phyloP scores from a whole-genome alignment of 2,329 filamentous ascomycete species.

The Cladosporium sp. region DNA sequence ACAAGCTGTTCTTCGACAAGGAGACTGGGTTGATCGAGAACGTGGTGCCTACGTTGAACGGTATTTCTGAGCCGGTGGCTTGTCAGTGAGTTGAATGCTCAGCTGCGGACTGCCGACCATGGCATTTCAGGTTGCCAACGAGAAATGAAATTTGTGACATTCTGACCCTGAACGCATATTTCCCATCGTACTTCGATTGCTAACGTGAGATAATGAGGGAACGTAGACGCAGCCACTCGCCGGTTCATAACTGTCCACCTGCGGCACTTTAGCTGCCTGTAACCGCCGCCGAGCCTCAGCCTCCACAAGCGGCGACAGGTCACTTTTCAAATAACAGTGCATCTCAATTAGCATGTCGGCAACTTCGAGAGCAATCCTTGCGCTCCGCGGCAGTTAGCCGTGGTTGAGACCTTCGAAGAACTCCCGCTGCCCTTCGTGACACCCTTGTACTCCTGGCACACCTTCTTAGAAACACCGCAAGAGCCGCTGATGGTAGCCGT shows the following conservation, averaged over 20 bases:
- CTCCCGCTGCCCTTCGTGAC: conserved; percentile 13
- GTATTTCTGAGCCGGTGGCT: conserved; percentile 9
- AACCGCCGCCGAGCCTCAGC: too few relatives aligned
- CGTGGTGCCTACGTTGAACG: conserved; percentile 34
- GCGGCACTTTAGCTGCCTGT: too few relatives aligned
- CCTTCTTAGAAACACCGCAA: conserved; percentile 15
- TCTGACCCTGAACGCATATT: too few relatives aligned
- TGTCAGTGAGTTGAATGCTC: too few relatives aligned
- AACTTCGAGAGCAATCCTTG: conserved; percentile 13
- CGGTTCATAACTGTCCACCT: too few relatives aligned
- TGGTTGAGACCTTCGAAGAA: conserved; percentile 11
- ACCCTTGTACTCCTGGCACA: conserved; percentile 16
- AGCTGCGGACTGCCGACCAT: too few relatives aligned
- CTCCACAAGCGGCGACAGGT: too few relatives aligned
- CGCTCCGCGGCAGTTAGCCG: conserved; percentile 12
- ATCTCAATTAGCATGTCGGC: conserved; percentile 10
- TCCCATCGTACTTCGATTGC: too few relatives aligned
- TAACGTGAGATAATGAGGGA: too few relatives aligned
- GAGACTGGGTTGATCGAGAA: conserved; percentile 33
- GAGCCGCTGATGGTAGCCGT: conserved; percentile 15
- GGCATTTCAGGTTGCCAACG: too few relatives aligned
- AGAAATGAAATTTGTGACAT: too few relatives aligned
- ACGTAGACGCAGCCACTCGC: too few relatives aligned
- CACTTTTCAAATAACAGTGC: background rate
- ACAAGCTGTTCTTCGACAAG: conserved; percentile 34